These are phyloP conservation scores for Blepharisma stoltei DNA, from an alignment of 73 alveolate species.

Conservation along the genomic window DNA sequence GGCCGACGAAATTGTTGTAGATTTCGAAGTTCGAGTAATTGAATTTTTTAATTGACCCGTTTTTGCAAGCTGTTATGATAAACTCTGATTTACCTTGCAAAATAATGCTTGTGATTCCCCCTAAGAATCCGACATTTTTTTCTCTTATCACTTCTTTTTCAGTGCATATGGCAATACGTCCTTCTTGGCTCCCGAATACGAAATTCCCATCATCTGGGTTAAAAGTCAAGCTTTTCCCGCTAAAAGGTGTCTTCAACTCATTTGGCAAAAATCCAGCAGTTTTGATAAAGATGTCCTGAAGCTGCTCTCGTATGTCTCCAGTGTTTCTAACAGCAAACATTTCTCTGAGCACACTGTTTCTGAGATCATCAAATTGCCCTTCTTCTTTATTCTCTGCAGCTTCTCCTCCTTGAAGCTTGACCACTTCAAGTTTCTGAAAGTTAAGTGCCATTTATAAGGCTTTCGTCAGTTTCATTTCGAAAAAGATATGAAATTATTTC, in stretches of 20 bases:
- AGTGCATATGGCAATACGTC: neutral
- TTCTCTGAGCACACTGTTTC: too few relatives aligned
- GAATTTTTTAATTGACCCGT: neutral
- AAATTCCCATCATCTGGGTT: neutral
- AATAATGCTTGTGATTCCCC: neutral
- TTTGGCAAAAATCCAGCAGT: neutral
- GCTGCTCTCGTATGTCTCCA: too few relatives aligned
- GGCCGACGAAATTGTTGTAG: neutral
- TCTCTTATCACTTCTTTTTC: neutral
- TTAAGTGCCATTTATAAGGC: too few relatives aligned
- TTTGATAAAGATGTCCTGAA: too few relatives aligned
- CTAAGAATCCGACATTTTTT: neutral
- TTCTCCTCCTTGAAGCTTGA: too few relatives aligned
- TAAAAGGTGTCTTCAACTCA: conserved; percentile 11
- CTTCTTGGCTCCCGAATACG: conserved; percentile 25
- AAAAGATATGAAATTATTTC: too few relatives aligned
- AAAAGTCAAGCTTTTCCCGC: neutral
- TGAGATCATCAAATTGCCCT: too few relatives aligned
- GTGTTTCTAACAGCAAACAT: too few relatives aligned
- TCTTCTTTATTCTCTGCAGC: too few relatives aligned
- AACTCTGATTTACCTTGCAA: neutral
- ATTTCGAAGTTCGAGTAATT: neutral
- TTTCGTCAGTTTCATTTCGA: too few relatives aligned
- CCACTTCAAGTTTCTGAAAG: too few relatives aligned
- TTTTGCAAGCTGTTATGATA: neutral